Conservation (phyloP, 345 rosid species). For the Eucalyptus viminalis region DNA sequence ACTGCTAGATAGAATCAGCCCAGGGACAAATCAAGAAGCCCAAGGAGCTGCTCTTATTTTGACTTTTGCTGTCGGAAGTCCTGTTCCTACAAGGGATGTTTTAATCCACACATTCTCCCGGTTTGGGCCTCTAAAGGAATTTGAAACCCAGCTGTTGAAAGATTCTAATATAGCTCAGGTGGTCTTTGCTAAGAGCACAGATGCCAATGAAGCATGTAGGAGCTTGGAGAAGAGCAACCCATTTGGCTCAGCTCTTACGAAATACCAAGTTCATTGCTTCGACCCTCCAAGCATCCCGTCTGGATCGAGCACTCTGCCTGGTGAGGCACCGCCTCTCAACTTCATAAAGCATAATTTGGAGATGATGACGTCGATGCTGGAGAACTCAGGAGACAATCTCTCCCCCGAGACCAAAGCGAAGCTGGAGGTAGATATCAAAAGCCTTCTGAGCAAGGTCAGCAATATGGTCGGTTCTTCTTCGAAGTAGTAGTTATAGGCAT, state of each 20-base stretch:
- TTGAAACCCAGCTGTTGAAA: conserved; percentile 31
- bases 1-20: background rate
- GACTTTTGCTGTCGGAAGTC: conserved; percentile 42
- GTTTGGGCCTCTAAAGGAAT: conserved; percentile 61
- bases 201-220: conserved; percentile 48
- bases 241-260: conserved; percentile 33
- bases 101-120: conserved; percentile 34
- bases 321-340: conserved; percentile 46
- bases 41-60: conserved; percentile 46
- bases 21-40: conserved; percentile 10
- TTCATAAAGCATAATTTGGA: conserved; percentile 69
- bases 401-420: conserved; percentile 69
- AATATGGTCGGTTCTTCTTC: conserved; percentile 43
- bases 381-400: conserved; percentile 66
- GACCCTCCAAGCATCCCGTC: background rate
- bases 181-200: conserved; percentile 34
- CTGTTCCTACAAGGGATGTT: conserved; percentile 58
- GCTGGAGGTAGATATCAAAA: conserved; percentile 63
- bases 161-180: conserved; percentile 39
- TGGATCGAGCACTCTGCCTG: conserved; percentile 5
- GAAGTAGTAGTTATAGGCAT: background rate
- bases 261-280: conserved; percentile 15
- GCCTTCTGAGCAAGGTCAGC: conserved; percentile 64
- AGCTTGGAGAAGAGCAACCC: conserved; percentile 52
- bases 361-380: conserved; percentile 87